phyloP scores from a whole-genome alignment of 1,284 basidiomycete species.

The Leccinum ponderosum region DNA sequence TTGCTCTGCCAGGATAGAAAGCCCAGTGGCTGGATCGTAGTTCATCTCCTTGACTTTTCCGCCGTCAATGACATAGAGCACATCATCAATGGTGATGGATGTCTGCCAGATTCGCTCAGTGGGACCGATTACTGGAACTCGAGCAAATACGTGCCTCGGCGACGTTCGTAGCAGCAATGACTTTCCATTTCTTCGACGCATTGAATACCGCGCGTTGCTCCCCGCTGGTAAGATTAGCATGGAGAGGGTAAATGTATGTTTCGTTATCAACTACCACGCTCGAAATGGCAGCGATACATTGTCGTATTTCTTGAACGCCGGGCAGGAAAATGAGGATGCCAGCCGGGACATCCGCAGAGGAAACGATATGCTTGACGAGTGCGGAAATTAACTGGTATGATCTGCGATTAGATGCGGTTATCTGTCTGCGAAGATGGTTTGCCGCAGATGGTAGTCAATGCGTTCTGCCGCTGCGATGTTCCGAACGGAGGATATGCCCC shows the following conservation, averaged over 20 bases:
- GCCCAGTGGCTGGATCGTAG: conserved; percentile 75
- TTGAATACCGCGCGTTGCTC: conserved; percentile 86
- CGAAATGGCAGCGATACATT: conserved; percentile 74
- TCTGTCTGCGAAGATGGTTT: conserved; percentile 5
- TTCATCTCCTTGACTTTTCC: conserved; percentile 91
- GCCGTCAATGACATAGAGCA: conserved; percentile 82
- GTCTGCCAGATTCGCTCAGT: conserved; percentile 52
- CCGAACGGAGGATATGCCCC: conserved; percentile 57
- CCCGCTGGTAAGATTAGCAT: conserved; percentile 85
- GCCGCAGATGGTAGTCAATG: conserved; percentile 70
- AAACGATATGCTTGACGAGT: conserved; percentile 67
- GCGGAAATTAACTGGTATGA: conserved; percentile 61
- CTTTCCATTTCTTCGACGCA: conserved; percentile 71
- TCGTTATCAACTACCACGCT: conserved; percentile 34
- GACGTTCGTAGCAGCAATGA: conserved; percentile 90
- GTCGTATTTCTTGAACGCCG: conserved; percentile 86
- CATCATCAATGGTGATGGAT: conserved; percentile 92
- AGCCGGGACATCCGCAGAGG: conserved; percentile 47
- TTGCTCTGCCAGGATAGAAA: conserved; percentile 78
- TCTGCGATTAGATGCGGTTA: background rate
- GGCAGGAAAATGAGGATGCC: conserved; percentile 88
- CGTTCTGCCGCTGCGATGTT: conserved; percentile 61
- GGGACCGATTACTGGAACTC: background rate
- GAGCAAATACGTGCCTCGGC: conserved; percentile 56
- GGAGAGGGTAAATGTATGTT: conserved; percentile 78